Percentiles rank a stretch among this genome's conserved stretches.
Evolutionary conservation across 2,329 filamentous ascomycete species (phyloP).

Genomic region (Elsinoe necatrix): DNA sequence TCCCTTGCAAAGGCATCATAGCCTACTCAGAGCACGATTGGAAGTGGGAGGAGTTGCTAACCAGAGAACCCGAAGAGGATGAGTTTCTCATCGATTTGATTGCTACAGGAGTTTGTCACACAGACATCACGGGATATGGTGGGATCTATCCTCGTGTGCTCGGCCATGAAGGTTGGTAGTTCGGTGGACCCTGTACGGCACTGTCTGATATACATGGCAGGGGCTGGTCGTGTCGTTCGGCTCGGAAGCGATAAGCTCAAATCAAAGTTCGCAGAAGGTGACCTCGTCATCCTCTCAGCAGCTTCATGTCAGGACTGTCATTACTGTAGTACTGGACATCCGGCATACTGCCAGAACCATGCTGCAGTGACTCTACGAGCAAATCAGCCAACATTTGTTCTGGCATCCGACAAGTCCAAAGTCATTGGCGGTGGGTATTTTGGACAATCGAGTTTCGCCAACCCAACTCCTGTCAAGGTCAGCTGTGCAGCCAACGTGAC

Average conservation of each 20-base stretch:
- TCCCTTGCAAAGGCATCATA: slow-evolving; percentile 24
- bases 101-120: slow-evolving; percentile 46
- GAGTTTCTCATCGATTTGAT: slow-evolving; percentile 48
- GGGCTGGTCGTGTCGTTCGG: slow-evolving; percentile 39
- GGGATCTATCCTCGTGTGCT: slow-evolving; percentile 41
- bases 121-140: slow-evolving; percentile 37
- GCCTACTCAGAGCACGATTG: slow-evolving; percentile 25
- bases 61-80: slow-evolving; percentile 33
- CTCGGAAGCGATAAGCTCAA: slow-evolving; percentile 34
- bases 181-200: neutral
- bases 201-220: slow-evolving; percentile 4
- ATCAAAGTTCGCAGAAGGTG: slow-evolving; percentile 37
- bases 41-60: slow-evolving; percentile 33
- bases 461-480: slow-evolving; percentile 33
- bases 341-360: slow-evolving; percentile 43
- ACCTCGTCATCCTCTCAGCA: slow-evolving; percentile 43
- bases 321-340: slow-evolving; percentile 39
- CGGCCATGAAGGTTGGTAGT: slow-evolving; percentile 39
- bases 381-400: slow-evolving; percentile 17
- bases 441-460: slow-evolving; percentile 41
- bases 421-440: slow-evolving; percentile 38
- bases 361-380: slow-evolving; percentile 38
- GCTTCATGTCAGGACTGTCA: slow-evolving; percentile 40
- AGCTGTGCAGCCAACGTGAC: slow-evolving; percentile 37
- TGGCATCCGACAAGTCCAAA: slow-evolving; percentile 21